phyloP scores from a whole-genome alignment of 2,329 filamentous ascomycete species.

The Cladophialophora exuberans region DNA sequence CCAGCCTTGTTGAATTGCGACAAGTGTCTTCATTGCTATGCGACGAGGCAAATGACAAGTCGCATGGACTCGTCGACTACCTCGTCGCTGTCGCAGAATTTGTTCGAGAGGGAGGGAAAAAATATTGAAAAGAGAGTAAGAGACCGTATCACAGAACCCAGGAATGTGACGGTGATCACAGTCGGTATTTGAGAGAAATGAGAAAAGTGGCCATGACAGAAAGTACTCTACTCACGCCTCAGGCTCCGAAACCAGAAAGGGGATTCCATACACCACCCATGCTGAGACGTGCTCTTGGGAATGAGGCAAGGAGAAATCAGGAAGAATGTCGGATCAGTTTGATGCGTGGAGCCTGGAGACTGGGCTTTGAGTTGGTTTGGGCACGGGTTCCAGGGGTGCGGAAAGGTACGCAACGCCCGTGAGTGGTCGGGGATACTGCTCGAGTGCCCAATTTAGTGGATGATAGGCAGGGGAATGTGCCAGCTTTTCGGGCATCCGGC shows the following conservation, averaged over 20 bases:
- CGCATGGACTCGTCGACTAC: too few relatives aligned
- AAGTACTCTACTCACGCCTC: too few relatives aligned
- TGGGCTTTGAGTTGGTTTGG: too few relatives aligned
- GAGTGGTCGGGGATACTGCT: slow-evolving; percentile 10
- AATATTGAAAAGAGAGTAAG: neutral
- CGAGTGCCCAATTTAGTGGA: slow-evolving; percentile 7
- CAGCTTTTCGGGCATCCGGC: too few relatives aligned
- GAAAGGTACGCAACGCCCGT: neutral
- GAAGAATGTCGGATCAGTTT: slow-evolving; percentile 16
- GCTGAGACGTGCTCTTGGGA: slow-evolving; percentile 11
- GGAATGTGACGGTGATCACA: too few relatives aligned
- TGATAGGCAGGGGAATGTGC: slow-evolving; percentile 14
- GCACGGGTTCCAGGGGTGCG: neutral
- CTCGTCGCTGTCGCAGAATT: too few relatives aligned
- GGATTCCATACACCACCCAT: neutral
- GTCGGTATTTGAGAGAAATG: neutral
- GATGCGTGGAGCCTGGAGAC: slow-evolving; percentile 10
- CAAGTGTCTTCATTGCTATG: too few relatives aligned
- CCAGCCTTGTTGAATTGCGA: too few relatives aligned
- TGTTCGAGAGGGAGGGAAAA: too few relatives aligned
- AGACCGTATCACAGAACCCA: neutral
- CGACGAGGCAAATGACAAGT: too few relatives aligned
- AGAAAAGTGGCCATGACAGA: slow-evolving; percentile 3
- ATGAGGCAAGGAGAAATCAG: too few relatives aligned
- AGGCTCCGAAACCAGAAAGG: too few relatives aligned